Percentiles rank a stretch among this genome's conserved stretches.
Conservation (phyloP, 2,329 filamentous ascomycete genomes). For the Fusarium odoratissimum region DNA sequence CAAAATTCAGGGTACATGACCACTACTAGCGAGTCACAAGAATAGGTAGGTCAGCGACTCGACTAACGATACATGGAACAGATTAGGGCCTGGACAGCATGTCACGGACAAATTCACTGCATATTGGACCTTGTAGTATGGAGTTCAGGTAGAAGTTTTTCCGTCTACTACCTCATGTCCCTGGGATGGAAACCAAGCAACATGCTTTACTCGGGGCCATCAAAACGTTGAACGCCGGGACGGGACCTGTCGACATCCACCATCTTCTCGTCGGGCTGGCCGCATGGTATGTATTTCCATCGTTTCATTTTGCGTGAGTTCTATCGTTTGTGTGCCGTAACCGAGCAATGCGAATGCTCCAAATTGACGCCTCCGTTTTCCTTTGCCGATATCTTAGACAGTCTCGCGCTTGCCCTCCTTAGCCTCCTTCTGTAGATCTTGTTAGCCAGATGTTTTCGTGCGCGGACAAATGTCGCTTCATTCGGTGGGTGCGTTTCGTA, state of each 20-base stretch:
- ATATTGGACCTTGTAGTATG: conserved; percentile 6
- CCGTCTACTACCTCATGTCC: conserved; percentile 26
- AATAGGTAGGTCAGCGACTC: neutral
- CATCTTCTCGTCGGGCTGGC: conserved; percentile 36
- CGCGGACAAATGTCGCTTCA: neutral
- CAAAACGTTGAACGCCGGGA: conserved; percentile 30
- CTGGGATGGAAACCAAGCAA: conserved; percentile 31
- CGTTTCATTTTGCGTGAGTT: conserved; percentile 42
- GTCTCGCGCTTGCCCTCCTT: conserved; percentile 94
- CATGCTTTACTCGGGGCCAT: conserved; percentile 36
- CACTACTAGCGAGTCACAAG: neutral
- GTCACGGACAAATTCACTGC: conserved; percentile 13
- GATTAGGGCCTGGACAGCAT: neutral
- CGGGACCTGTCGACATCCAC: conserved; percentile 24
- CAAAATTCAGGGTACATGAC: neutral
- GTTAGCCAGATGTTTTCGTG: conserved; percentile 47
- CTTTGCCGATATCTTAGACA: conserved; percentile 66
- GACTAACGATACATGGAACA: neutral
- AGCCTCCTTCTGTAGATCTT: conserved; percentile 83
- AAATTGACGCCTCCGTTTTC: conserved; percentile 39
- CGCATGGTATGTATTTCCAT: conserved; percentile 42
- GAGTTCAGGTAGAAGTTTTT: conserved; percentile 23
- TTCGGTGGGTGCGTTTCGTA: conserved; percentile 60
- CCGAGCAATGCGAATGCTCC: conserved; percentile 40
- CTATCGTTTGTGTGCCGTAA: conserved; percentile 39